Evolutionary conservation across 2,329 filamentous ascomycete species (phyloP), one percentile per base, ranked within the genome.

Genomic region (Aspergillus viridinutans): DNA sequence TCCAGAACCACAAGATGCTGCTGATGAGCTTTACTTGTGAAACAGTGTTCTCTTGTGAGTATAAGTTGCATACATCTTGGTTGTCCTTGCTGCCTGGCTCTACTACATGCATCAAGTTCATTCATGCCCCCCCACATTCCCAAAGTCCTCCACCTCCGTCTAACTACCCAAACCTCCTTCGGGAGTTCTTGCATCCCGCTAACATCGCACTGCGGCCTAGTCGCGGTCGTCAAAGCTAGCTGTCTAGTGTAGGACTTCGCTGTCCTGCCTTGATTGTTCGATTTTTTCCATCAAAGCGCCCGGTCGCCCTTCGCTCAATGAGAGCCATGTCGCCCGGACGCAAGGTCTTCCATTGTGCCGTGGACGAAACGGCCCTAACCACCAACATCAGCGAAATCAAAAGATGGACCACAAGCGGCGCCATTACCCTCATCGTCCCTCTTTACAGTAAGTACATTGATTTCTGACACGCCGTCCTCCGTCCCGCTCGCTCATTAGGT

Each of bases 341-440:
- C 63, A 80, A 78, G 66, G 72, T 77, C 62, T 78, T 81, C 62
- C 76, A 80, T 67, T 81, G 80, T 71, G 77, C 81, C 59, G 77
- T 80, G 60, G 80, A 82, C 66, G 80, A 81, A 62, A 81, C 79
- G 52, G 78, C 78, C 50, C 67, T 82, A 55, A 79, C 78, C 49
- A 78, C 78, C 52, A 81, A 79, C 58, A 79, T 82, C 61, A 77
- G 76, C 56, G 79, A 81, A 65, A 78, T 82, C 58, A 81, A 81
- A 68, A 74, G 74, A 67, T 81, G 79, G 77, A 78, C 79, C 51
- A 73, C 76, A 26, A 76, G 79, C 55, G 78, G 79, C 32, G 72
- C 75, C 40, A 76, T 82, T 53, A 78, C 74, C 58, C 74, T 82
- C 42, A 74, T 80, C 54, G 78, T 82, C 55, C 80, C 80, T 55